Evolutionary conservation across 2,329 filamentous ascomycete genomes (phyloP).

Genomic region (Meredithiella fracta): DNA sequence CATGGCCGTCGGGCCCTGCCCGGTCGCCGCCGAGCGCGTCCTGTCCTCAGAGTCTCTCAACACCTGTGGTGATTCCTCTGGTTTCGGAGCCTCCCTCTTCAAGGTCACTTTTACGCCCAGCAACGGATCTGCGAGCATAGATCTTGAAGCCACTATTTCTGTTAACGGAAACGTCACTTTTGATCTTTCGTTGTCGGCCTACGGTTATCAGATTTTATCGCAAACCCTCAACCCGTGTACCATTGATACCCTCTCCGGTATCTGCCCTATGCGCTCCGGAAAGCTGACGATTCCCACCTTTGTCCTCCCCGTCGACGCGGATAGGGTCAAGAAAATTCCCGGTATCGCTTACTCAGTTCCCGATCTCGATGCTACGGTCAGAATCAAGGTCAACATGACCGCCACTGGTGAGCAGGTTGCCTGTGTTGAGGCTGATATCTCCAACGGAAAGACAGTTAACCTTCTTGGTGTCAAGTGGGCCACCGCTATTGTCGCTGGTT

Average conservation of each 20-base stretch:
- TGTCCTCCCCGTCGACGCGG: constrained; percentile 41
- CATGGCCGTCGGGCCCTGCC: constrained; percentile 21
- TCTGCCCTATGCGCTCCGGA: constrained; percentile 73
- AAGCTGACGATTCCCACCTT: constrained; percentile 57
- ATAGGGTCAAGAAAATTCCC: constrained; percentile 51
- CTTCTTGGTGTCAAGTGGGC: constrained; percentile 78
- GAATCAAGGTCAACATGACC: constrained; percentile 62
- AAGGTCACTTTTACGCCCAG: constrained; percentile 63
- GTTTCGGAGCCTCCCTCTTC: constrained; percentile 78
- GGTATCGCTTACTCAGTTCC: constrained; percentile 77
- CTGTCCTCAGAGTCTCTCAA: constrained; percentile 74
- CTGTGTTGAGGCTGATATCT: constrained; percentile 74
- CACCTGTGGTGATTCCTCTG: constrained; percentile 67
- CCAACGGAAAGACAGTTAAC: constrained; percentile 85
- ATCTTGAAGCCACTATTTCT: constrained; percentile 65
- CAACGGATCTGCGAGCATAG: constrained; percentile 56
- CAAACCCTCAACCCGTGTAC: constrained; percentile 61
- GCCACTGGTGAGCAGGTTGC: constrained; percentile 48
- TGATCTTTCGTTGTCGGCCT: constrained; percentile 60
- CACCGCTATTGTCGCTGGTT: constrained; percentile 71
- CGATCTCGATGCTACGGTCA: constrained; percentile 75
- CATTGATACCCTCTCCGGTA: constrained; percentile 43
- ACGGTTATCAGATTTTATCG: constrained; percentile 59
- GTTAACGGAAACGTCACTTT: constrained; percentile 71
- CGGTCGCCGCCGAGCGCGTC: constrained; percentile 39